Evolutionary conservation across 75 land plant genomes (phyloP), one percentile per base, ranked within the genome.

Genomic region (Ceratopteris richardii): DNA sequence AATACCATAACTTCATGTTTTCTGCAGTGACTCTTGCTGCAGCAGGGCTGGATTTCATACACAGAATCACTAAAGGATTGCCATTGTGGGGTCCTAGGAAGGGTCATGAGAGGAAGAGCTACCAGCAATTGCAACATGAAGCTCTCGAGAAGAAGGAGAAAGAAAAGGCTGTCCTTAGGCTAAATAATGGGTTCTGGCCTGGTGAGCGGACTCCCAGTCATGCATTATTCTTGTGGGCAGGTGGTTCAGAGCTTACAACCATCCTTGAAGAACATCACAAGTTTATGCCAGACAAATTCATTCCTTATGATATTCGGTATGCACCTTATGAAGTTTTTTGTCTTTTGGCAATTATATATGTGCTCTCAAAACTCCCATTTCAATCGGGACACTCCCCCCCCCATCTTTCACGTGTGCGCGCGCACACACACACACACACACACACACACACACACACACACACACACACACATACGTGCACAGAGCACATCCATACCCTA

Each of bases 221-320:
- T 80, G 77, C 83, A 0, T 58, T 87, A 31, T 91, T 91, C 71
- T 83, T 87, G 14, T 91, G 97, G 97, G 97, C 97, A 27, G 72
- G 97, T 73, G 97, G 97, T 44, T 46, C 93, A 28, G 84, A 91
- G 69, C 76, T 91, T 7, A 87, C 97, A 0, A 60, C 79, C 29
- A 51, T 80, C 3, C 56, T 88, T 20, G 86, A 85, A 61, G 54
- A 47, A 37, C 76, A 77, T 56, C 56, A 66, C 26, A 24, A 67
- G 36, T 51, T 22, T 10, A 77, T 82, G 83, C 92, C 97, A 36
- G 77, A 84, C 61, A 91, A 84, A 61, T 91, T 57, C 51, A 74
- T 91, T 28, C 72, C 92, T 0, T 77, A 77, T 66, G 73, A 87
- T 23, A 60, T 80, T 0, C 81, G 97, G 97, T 91, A 60, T 30